These are phyloP conservation scores for Fusarium avenaceum DNA, from an alignment of 2,329 filamentous ascomycete genomes.

Conservation along the genomic window DNA sequence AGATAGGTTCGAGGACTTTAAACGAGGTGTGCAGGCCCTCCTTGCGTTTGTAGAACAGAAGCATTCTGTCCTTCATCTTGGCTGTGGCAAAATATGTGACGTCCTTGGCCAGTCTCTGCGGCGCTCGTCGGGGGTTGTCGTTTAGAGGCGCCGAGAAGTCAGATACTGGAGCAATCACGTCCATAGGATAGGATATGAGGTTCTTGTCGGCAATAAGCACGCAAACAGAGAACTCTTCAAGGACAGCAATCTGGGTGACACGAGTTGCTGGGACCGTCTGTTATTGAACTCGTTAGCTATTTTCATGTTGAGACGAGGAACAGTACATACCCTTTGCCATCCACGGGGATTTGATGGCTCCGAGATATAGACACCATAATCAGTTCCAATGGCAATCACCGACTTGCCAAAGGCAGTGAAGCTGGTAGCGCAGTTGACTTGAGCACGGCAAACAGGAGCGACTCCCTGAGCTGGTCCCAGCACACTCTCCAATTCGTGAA, in stretches of 20 bases:
- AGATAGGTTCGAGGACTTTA: constrained; percentile 95
- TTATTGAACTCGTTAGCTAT: constrained; percentile 35
- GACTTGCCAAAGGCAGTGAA: constrained; percentile 87
- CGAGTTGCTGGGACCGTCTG: constrained; percentile 81
- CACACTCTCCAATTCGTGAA: constrained; percentile 85
- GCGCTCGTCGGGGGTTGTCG: constrained; percentile 85
- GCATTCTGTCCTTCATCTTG: constrained; percentile 94
- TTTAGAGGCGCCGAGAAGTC: constrained; percentile 72
- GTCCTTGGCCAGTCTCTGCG: constrained; percentile 91
- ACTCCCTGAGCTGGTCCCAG: constrained; percentile 80
- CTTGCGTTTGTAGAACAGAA: constrained; percentile 97
- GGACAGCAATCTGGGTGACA: constrained; percentile 92
- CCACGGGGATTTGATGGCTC: constrained; percentile 90
- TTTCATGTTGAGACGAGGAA: neutral
- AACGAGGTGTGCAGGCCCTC: constrained; percentile 94
- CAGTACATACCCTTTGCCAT: constrained; percentile 81
- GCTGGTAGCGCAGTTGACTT: constrained; percentile 92
- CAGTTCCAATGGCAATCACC: constrained; percentile 94
- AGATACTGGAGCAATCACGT: constrained; percentile 78
- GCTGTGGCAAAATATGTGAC: constrained; percentile 97
- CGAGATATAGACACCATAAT: constrained; percentile 92
- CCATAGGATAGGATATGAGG: constrained; percentile 92
- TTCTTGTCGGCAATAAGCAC: constrained; percentile 92
- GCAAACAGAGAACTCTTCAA: constrained; percentile 96
- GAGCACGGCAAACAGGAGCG: constrained; percentile 82